Evolutionary conservation across 1,139 yeast genomes (phyloP), one percentile per base, ranked within the genome.

Genomic region (Hemisphaericaspora subhashii): DNA sequence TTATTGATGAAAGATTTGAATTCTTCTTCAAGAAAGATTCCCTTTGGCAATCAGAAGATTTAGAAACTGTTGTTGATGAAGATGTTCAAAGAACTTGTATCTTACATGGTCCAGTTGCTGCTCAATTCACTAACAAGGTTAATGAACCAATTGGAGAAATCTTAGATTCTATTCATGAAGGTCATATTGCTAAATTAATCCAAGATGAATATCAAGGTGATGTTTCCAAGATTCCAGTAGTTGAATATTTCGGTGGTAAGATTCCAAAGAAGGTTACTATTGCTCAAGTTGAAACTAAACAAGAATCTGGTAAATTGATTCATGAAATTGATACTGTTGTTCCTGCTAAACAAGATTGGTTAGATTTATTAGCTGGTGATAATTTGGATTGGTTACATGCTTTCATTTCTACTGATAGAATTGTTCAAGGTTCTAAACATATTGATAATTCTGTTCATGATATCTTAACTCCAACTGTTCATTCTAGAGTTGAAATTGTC

Each of bases 61-160:
- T 92, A 58, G 98, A 90, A 63, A 87, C 97, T 47, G 98, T 92
- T 58, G 92, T 87, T 49, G 98, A 78, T 53, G 90, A 85, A 59
- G 99, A 92, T 64, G 98, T 92, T 49, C 94, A 90, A 68, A 86
- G 98, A 76, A 90, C 97, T 16, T 94, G 98, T 84, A 89, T 92
- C 53, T 79, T 92, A 57, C 97, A 89, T 57, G 98, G 98, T 53
- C 99, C 99, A 37, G 98, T 94, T 55, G 95, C 98, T 54, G 97
- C 96, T 54, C 90, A 84, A 68, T 90, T 72, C 72, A 84, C 98
- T 53, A 86, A 77, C 55, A 75, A 77, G 60, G 94, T 86, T 44
- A 81, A 92, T 60, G 96, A 88, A 68, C 98, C 98, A 55, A 86
- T 92, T 60, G 83, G 86, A 65, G 86, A 84, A 36, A 89, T 92